These are phyloP conservation scores for Cytospora paraplurivora DNA, from an alignment of 2,329 filamentous ascomycete species.

Conservation along the genomic window DNA sequence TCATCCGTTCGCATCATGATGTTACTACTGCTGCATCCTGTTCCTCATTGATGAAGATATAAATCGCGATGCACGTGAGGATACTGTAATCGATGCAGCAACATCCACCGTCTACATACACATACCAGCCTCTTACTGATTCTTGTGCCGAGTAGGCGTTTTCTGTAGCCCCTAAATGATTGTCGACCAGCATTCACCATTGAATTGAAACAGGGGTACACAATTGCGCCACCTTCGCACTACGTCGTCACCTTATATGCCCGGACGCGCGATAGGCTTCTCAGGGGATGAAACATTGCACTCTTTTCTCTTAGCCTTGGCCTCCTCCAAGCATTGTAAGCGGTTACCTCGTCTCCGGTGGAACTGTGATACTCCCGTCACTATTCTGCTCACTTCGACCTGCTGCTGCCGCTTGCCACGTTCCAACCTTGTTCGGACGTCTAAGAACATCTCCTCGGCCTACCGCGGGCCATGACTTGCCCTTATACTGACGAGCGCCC, in stretches of 20 bases:
- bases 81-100: no score
- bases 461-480: slow-evolving; percentile 45
- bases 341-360: background rate
- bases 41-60: background rate
- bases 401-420: background rate
- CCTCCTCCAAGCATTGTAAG: background rate
- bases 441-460: slow-evolving; percentile 47
- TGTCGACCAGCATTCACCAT: background rate
- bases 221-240: background rate
- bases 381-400: background rate
- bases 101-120: no score
- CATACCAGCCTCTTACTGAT: no score
- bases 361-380: background rate
- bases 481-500: background rate
- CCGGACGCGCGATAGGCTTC: background rate
- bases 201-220: background rate
- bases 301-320: background rate
- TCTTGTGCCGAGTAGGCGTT: background rate
- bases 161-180: background rate
- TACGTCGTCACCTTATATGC: background rate
- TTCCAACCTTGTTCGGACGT: slow-evolving; percentile 44
- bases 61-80: no score
- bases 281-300: background rate
- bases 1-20: background rate
- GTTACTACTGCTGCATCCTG: background rate